Base-by-base conservation (phyloP, 805 yeast species). In the Zygotorulaspora chibaensis region DNA sequence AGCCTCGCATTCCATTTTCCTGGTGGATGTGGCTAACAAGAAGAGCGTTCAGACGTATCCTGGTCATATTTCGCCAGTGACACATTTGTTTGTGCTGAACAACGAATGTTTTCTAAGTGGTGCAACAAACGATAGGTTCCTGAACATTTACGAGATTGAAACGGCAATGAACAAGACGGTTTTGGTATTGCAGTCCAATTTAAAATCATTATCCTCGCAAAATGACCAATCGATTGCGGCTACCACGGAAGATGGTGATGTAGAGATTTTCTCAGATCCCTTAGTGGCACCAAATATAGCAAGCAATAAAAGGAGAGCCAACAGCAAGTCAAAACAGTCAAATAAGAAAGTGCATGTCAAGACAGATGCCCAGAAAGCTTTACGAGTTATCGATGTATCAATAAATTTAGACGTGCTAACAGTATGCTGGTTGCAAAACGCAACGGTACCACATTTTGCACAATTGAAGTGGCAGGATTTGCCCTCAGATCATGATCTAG, bases 121-220 rank as follows among this genome's bases (percentile, higher is more conserved):
- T 42, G 95, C 96, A 1, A 70, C 71, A 29, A 83, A 82, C 49
- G 98, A 90, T 63, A 76, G 97, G 54, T 88, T 87, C 62, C 74
- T 89, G 53, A 87, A 87, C 61, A 69, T 85, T 30, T 82, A 84
- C 59, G 66, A 71, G 27, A 65, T 69, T 38, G 38, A 48, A 2
- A 45, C 61, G 3, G 61, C 70, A n/a, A 59, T 66, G 25, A 59
- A 78, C 2, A 63, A 62, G 44, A 71, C 82, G 2, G 85, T 89
- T 2, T 75, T 87, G 46, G 89, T 85, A 12, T 73, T 90, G 2
- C 84, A 83, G 51, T 72, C 87, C 12, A 77, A 84, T 40, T 79
- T 87, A 11, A 46, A 61, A 1, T 65, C 68, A 7, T 59, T 84
- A 8, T 61, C 76, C 0, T 65, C 71, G 46, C 49, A 37, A 18